Percentiles rank a stretch among this genome's conserved stretches.
phyloP scores from a whole-genome alignment of 805 yeast species.

The Pichia thaimueangensis region DNA sequence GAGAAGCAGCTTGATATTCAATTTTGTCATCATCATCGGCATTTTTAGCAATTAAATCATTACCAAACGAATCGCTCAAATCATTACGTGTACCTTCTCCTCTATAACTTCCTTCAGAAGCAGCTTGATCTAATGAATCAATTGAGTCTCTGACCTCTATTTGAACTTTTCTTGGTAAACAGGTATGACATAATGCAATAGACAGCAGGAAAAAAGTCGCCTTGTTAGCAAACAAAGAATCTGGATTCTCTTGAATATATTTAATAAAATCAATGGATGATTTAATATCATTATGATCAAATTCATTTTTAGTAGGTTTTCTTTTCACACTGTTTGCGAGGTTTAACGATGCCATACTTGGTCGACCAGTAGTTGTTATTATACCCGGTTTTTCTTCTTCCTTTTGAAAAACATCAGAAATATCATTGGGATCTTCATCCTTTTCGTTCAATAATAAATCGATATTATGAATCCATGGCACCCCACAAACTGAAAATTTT shows the following conservation, averaged over 20 bases:
- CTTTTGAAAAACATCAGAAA: conserved; percentile 10
- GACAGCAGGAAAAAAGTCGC: conserved; percentile 76
- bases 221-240: conserved; percentile 58
- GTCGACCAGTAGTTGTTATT: conserved; percentile 40
- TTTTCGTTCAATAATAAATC: conserved; percentile 36
- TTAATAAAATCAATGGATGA: conserved; percentile 62
- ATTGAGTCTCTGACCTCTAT: conserved; percentile 15
- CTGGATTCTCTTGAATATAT: conserved; percentile 68
- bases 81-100: not conserved
- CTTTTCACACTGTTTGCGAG: not conserved
- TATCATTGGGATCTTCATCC: conserved; percentile 12
- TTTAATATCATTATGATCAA: conserved; percentile 35
- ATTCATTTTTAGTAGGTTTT: not conserved
- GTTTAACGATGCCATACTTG: conserved; percentile 47
- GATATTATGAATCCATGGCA: conserved; percentile 80
- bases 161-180: conserved; percentile 56
- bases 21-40: conserved; percentile 40
- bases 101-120: not conserved
- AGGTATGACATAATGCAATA: conserved; percentile 83
- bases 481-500: conserved; percentile 80
- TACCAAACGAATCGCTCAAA: not conserved
- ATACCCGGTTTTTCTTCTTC: conserved; percentile 17
- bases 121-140: conserved; percentile 20
- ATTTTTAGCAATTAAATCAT: conserved; percentile 8
- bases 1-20: conserved; percentile 89